Conservation (phyloP, 768 basidiomycete species). For the Lenzites betulinus region DNA sequence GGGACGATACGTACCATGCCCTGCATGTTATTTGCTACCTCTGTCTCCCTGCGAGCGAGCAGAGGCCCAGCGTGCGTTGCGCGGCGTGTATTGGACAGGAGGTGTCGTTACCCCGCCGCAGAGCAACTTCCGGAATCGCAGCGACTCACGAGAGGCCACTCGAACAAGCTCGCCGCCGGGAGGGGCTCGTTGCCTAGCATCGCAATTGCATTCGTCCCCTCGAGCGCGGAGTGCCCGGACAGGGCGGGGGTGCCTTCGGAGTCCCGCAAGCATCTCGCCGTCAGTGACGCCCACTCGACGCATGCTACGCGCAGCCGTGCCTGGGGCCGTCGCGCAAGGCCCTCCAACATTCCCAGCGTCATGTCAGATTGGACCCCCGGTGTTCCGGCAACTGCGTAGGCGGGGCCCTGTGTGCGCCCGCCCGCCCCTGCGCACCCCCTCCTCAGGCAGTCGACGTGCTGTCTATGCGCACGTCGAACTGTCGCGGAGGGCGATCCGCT, state of each 20-base stretch:
- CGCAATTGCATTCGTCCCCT: conserved; percentile 5
- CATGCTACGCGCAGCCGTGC: background rate
- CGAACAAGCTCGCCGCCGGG: background rate
- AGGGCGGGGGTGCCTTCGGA: conserved; percentile 12
- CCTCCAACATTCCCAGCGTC: conserved; percentile 1
- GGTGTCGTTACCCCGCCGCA: background rate
- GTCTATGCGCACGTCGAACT: conserved; percentile 2
- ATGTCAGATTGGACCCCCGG: conserved; percentile 6
- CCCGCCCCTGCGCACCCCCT: background rate
- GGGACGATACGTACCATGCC: background rate
- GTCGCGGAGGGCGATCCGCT: conserved; percentile 8
- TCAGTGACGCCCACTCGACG: background rate
- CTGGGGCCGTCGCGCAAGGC: background rate
- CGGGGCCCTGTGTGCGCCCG: background rate
- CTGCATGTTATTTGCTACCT: background rate
- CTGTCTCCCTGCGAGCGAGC: background rate
- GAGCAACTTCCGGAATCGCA: background rate
- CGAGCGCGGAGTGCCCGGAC: background rate
- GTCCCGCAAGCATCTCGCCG: background rate
- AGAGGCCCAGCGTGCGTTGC: background rate
- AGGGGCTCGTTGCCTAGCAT: background rate
- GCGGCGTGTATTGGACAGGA: background rate
- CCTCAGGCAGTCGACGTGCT: conserved; percentile 1
- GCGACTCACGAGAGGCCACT: background rate
- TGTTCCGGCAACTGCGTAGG: conserved; percentile 3